Evolutionary conservation across 2,329 filamentous ascomycete genomes (phyloP), one percentile per base, ranked within the genome.

Genomic region (Elsinoe arachidis): DNA sequence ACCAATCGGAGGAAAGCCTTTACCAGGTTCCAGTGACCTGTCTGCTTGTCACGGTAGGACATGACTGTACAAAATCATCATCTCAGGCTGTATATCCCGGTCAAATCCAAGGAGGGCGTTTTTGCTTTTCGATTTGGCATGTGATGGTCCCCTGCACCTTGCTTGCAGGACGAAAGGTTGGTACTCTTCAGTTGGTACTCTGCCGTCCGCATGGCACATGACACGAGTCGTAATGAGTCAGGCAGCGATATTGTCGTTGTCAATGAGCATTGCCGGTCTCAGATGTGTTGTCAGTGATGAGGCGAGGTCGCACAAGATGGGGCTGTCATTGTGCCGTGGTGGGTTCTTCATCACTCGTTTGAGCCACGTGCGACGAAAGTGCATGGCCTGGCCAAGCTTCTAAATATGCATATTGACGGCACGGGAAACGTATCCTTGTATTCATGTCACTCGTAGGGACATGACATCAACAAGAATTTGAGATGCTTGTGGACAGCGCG

Each of bases 211-310:
- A 14, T 23, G 46, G 10, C 26, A 15, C 46, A 34, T 37, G 46
- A 51, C 46, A 34, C 46, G 21, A 23, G 12, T 23, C 19, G 19
- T 11, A 26, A 46, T 46, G 41, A 30, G 41, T 46, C 41, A 46
- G 26, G 41, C 3, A 37, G 17, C 14, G 14, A 23, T 14, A 34
- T 15, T 14, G n/a, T 19, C 7, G 12, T 15, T 15, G 12, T 30
- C 6, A 51, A 14, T 26, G 11, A 14, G 41, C 26, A 34, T 34
- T 37, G 46, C 26, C 26, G 46, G 30, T 51, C 26, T 34, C 46
- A 37, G 46, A 53, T 53, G 49, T 39, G 49, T 39, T 53, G 49
- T 53, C 49, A 35, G n/a, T 26, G 34, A 26, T 51, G 33, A 34
- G 23, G 34, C n/a, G 46, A 51, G 26, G 46, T 51, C 34, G 33